Evolutionary conservation across 2,329 filamentous ascomycete species (phyloP).

Genomic region (Coleophoma crateriformis): DNA sequence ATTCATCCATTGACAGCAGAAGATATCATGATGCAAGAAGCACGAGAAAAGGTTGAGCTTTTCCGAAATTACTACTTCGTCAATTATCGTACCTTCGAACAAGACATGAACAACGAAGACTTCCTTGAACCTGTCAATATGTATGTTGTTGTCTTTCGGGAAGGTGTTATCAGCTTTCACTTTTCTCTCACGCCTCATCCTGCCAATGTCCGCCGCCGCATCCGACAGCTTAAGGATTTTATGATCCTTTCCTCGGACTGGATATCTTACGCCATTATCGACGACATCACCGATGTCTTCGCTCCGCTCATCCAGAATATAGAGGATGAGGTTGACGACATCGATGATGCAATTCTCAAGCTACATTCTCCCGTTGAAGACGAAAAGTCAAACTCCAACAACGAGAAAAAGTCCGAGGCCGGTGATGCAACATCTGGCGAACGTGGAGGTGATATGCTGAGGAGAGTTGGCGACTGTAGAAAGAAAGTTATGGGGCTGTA

Average conservation of each 20-base stretch:
- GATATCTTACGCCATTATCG: slow-evolving; percentile 97
- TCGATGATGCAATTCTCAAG: slow-evolving; percentile 84
- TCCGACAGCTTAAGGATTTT: slow-evolving; percentile 91
- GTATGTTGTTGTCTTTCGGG: slow-evolving; percentile 94
- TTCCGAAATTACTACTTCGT: slow-evolving; percentile 99
- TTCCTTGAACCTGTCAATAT: slow-evolving; percentile 96
- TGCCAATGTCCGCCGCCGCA: slow-evolving; percentile 88
- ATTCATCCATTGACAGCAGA: slow-evolving; percentile 94
- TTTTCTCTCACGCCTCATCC: slow-evolving; percentile 95
- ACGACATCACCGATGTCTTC: slow-evolving; percentile 97
- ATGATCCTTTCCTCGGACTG: slow-evolving; percentile 90
- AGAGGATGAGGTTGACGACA: slow-evolving; percentile 94
- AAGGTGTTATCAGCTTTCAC: slow-evolving; percentile 94
- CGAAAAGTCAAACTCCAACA: slow-evolving; percentile 32
- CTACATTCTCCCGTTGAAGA: slow-evolving; percentile 60
- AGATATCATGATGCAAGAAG: slow-evolving; percentile 96
- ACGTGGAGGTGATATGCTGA: slow-evolving; percentile 74
- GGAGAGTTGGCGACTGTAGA: slow-evolving; percentile 85
- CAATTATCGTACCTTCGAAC: slow-evolving; percentile 96
- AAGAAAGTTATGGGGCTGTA: slow-evolving; percentile 98
- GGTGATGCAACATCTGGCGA: slow-evolving; percentile 33
- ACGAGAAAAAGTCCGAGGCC: slow-evolving; percentile 39
- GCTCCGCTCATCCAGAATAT: slow-evolving; percentile 87
- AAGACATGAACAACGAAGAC: slow-evolving; percentile 82
- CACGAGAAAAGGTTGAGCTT: slow-evolving; percentile 94